Percentiles rank a stretch among this genome's conserved stretches.
Conservation (phyloP, 1,284 basidiomycete species). For the Pseudozyma sp. region DNA sequence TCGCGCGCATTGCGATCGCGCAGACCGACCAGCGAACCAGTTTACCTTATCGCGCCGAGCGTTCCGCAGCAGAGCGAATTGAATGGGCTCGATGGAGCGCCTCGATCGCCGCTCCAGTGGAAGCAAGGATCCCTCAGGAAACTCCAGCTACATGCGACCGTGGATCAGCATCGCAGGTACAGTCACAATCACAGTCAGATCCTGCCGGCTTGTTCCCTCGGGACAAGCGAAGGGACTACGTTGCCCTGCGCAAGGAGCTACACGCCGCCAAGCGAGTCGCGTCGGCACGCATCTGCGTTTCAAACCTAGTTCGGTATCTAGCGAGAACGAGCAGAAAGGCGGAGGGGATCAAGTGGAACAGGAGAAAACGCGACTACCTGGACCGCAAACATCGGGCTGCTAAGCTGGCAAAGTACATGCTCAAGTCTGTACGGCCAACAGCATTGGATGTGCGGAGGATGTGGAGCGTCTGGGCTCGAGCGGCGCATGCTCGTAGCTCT, state of each 20-base stretch:
- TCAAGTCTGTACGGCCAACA: slow-evolving; percentile 1
- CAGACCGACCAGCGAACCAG: neutral
- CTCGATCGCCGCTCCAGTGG: slow-evolving; percentile 11
- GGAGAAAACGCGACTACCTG: slow-evolving; percentile 3
- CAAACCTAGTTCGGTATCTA: slow-evolving; percentile 16
- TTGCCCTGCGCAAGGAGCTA: slow-evolving; percentile 15
- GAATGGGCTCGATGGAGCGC: slow-evolving; percentile 27
- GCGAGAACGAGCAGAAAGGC: slow-evolving; percentile 1
- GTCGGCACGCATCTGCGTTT: slow-evolving; percentile 11
- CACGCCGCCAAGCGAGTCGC: slow-evolving; percentile 16
- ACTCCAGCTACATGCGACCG: neutral
- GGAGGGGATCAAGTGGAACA: neutral
- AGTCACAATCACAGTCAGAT: slow-evolving; percentile 12
- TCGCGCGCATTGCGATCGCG: slow-evolving; percentile 14
- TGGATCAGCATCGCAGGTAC: slow-evolving; percentile 1
- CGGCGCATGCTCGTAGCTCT: slow-evolving; percentile 3
- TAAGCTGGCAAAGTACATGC: slow-evolving; percentile 17
- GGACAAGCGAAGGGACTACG: slow-evolving; percentile 16
- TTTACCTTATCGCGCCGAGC: neutral
- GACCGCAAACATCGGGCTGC: slow-evolving; percentile 14
- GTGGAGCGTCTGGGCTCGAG: slow-evolving; percentile 34
- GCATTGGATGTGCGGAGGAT: slow-evolving; percentile 22
- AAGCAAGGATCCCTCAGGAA: neutral
- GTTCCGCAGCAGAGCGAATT: neutral
- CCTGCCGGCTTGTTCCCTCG: slow-evolving; percentile 26